phyloP scores from a whole-genome alignment of 257 asterid species.

The Penstemon newberryi region DNA sequence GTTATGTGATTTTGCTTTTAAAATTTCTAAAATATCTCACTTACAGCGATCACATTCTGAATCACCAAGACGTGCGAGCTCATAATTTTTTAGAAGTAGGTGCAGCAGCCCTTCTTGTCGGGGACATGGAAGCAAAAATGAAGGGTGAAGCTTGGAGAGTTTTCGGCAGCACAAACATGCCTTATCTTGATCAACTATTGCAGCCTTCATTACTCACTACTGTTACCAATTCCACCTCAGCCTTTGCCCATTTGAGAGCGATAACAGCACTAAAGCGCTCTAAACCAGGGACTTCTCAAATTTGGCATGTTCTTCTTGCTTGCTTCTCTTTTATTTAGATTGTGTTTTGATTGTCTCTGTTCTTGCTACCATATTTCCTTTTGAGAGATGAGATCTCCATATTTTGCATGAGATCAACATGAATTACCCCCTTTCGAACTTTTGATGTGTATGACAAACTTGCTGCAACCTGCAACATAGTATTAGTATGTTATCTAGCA shows the following conservation, averaged over 20 bases:
- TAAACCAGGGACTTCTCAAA: constrained; percentile 73
- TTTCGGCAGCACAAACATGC: constrained; percentile 90
- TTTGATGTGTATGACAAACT: constrained; percentile 6
- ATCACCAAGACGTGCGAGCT: constrained; percentile 65
- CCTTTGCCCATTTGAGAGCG: constrained; percentile 92
- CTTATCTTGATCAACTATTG: constrained; percentile 90
- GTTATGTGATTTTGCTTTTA: constrained; percentile 22
- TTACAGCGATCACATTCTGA: constrained; percentile 77
- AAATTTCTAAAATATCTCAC: constrained; percentile 33
- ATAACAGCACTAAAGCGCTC: constrained; percentile 93
- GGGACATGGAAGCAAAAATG: constrained; percentile 95
- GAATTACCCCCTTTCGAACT: constrained; percentile 3
- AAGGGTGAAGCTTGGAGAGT: constrained; percentile 88
- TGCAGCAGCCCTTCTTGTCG: constrained; percentile 98
- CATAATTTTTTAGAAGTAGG: constrained; percentile 95
- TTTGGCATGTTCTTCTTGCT: constrained; percentile 57
- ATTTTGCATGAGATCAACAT: constrained; percentile 10
- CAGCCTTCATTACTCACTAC: constrained; percentile 97
- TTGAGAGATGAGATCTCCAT: background rate
- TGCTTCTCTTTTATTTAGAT: constrained; percentile 25
- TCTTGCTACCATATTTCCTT: constrained; percentile 25
- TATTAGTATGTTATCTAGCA: background rate
- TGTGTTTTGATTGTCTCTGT: constrained; percentile 15
- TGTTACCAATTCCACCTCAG: constrained; percentile 91
- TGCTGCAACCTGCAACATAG: background rate